phyloP scores from a whole-genome alignment of 163 green algal species.

The Scenedesmus sp. region DNA sequence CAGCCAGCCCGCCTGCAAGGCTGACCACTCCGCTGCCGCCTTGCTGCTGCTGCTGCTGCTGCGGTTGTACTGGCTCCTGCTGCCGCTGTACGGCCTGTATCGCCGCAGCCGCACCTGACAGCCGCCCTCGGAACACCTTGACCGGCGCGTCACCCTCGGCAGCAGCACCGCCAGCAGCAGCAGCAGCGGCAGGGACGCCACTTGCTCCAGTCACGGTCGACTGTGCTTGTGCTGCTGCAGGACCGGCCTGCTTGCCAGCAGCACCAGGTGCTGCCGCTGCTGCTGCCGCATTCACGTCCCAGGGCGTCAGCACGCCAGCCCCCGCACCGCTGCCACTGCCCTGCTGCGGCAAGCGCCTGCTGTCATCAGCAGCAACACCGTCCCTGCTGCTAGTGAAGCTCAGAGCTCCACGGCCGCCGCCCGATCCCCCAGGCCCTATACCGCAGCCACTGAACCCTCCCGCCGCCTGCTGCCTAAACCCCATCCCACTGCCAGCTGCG shows the following conservation, averaged over 20 bases:
- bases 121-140: conserved; percentile 30
- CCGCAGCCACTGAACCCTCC: conserved; percentile 29
- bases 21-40: conserved; percentile 3
- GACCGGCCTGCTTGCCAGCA: background rate
- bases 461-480: background rate
- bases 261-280: background rate
- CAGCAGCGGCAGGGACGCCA: background rate
- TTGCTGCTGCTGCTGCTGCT: conserved; percentile 44
- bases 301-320: background rate
- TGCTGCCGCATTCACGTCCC: conserved; percentile 39
- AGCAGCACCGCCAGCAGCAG: background rate
- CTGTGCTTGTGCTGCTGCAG: background rate
- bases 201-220: background rate
- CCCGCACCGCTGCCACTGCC: conserved; percentile 12
- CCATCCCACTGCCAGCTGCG: conserved; percentile 7
- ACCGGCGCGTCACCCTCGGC: background rate
- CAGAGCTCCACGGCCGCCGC: background rate
- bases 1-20: background rate
- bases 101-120: conserved; percentile 46
- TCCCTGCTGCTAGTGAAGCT: background rate
- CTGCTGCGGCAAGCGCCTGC: no score
- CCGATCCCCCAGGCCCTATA: background rate
- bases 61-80: conserved; percentile 25
- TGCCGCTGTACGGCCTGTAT: conserved; percentile 23
- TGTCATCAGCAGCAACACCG: no score